Percentiles rank a stretch among this genome's conserved stretches.
These are phyloP conservation scores for Carallia pectinifolia DNA, from an alignment of 345 rosid genomes.

Conservation along the genomic window DNA sequence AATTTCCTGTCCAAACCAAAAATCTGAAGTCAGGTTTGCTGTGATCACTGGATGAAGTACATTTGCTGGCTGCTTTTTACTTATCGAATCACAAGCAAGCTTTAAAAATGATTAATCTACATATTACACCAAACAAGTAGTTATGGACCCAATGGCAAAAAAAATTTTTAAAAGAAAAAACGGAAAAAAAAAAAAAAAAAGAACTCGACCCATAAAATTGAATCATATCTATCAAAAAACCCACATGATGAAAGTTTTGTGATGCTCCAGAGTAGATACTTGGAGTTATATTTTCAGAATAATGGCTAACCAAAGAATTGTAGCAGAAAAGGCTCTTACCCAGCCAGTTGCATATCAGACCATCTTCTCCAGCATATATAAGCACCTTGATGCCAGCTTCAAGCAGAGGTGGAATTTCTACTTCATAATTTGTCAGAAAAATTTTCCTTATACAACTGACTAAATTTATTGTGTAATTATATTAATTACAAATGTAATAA, in stretches of 20 bases:
- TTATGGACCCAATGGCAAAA: too few species aligned
- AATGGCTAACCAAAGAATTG: too few species aligned
- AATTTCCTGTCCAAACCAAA: constrained; percentile 51
- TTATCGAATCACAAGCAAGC: neutral
- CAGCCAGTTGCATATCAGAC: constrained; percentile 87
- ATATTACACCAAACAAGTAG: neutral
- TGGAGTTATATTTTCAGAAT: too few species aligned
- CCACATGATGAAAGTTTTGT: too few species aligned
- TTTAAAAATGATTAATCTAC: neutral
- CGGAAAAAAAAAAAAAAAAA: too few species aligned
- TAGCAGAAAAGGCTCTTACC: constrained; percentile 35
- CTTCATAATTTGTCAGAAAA: constrained; percentile 54
- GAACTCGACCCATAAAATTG: too few species aligned
- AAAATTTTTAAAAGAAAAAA: too few species aligned
- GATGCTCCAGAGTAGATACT: too few species aligned
- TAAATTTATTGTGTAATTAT: too few species aligned
- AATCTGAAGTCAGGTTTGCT: neutral
- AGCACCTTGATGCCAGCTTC: constrained; percentile 69
- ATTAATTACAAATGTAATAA: too few species aligned
- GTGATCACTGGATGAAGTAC: neutral
- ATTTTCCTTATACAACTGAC: too few species aligned
- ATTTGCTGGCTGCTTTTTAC: neutral
- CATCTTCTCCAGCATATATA: constrained; percentile 81
- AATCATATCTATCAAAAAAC: too few species aligned
- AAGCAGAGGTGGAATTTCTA: constrained; percentile 64